Base-by-base conservation (phyloP, 257 asterid genomes). In the Salvia splendens region DNA sequence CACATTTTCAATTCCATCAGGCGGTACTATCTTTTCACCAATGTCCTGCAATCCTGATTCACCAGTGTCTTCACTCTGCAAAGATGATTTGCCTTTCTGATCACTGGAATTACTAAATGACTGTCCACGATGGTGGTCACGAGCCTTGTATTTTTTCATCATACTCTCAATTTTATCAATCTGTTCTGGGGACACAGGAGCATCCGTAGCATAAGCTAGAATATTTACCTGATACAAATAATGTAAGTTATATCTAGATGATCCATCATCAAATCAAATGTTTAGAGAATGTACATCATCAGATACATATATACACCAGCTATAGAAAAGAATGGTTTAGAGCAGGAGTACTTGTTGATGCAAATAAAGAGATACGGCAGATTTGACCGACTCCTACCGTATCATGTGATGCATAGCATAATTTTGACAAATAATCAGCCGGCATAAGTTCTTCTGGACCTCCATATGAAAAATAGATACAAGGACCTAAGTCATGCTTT, bases 121-220 rank as follows among this genome's bases (percentile, higher is more conserved):
- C 70, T 80, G 89, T 71, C 63, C 75, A 47, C 17, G 75, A 65
- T 41, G 41, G 71, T 76, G 71, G 64, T 78, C 81, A 64, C 52
- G 82, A 72, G 72, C 64, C 78, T 78, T 83, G 79, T 65, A 72
- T 47, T 73, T 85, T 75, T 82, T 83, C 84, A 87, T 83, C 69
- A 85, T 69, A 36, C 65, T 66, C 76, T 87, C 92, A 5, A 91
- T 77, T 65, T 80, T 84, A 47, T 66, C 77, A 40, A 88, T 72
- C 79, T 94, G 89, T 68, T 89, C 99, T 55, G 79, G 79, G 62
- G 96, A 85, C 61, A 82, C 80, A 58, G 81, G 85, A 73, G 78
- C 83, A 83, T 87, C 90, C 17, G 98, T 84, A 71, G 96, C 92
- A 87, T 81, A 82, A 70, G 92, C 96, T 33, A 94, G 96, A 71